Conservation (phyloP, 805 yeast genomes). For the Scheffersomyces lignosus region DNA sequence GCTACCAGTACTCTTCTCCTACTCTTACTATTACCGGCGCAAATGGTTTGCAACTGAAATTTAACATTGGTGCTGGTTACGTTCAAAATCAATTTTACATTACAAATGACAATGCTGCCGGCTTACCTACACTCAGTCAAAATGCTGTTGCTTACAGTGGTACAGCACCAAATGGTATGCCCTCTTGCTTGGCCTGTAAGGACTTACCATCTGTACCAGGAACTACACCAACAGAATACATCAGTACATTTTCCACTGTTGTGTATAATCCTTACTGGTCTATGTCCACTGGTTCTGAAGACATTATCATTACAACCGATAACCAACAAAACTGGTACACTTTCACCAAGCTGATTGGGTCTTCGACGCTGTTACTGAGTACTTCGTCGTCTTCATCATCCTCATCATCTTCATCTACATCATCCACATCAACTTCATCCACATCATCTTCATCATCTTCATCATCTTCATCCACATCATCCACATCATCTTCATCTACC, state of each 20-base stretch:
- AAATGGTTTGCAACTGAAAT: slow-evolving; percentile 7
- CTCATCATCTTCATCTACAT: no score
- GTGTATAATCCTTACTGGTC: not conserved
- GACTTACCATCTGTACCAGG: not conserved
- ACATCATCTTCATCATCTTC: no score
- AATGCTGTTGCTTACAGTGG: slow-evolving; percentile 1
- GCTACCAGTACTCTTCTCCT: slow-evolving; percentile 7
- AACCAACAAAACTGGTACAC: not conserved
- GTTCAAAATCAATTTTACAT: not conserved
- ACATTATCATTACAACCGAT: not conserved
- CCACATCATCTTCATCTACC: no score
- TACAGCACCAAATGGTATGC: slow-evolving; percentile 1
- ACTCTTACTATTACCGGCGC: not conserved
- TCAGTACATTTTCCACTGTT: not conserved
- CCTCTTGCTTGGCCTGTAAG: not conserved
- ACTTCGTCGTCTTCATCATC: no score
- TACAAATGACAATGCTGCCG: not conserved
- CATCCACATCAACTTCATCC: no score
- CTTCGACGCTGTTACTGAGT: no score
- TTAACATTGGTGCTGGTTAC: slow-evolving; percentile 9
- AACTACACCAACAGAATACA: not conserved
- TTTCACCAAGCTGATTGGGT: no score
- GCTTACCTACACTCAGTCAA: slow-evolving; percentile 1
- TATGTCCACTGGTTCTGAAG: not conserved
- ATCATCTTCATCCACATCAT: no score